phyloP scores from a whole-genome alignment of 176 grass and related monocot genomes.

The Cenchrus fungigraminus region DNA sequence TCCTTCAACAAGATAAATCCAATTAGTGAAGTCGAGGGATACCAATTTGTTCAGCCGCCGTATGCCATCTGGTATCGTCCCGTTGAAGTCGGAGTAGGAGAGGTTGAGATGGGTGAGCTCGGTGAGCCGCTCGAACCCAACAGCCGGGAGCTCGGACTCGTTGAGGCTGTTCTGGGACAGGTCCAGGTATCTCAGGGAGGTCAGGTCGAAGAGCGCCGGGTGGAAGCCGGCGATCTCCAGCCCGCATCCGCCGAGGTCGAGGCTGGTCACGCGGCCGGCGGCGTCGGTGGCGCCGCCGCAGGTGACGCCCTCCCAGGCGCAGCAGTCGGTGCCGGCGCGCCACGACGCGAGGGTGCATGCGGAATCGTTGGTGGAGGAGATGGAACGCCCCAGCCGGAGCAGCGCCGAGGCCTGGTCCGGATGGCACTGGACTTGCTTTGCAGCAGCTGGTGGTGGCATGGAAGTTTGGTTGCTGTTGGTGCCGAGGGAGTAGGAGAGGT shows the following conservation, averaged over 20 bases:
- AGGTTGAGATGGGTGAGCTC: slow-evolving; percentile 63
- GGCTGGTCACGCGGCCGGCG: slow-evolving; percentile 38
- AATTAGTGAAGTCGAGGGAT: slow-evolving; percentile 48
- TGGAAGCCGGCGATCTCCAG: slow-evolving; percentile 29
- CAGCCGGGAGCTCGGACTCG: slow-evolving; percentile 4
- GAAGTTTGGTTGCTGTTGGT: not conserved
- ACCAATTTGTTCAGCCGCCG: slow-evolving; percentile 40
- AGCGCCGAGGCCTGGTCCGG: slow-evolving; percentile 15
- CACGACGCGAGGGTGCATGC: not conserved
- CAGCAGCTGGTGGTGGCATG: not conserved
- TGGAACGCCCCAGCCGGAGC: slow-evolving; percentile 57
- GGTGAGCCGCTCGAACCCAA: slow-evolving; percentile 46
- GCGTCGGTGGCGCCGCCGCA: slow-evolving; percentile 14
- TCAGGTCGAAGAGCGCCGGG: slow-evolving; percentile 46
- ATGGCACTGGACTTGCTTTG: not conserved
- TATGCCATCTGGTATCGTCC: slow-evolving; percentile 40
- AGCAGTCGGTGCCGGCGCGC: not conserved
- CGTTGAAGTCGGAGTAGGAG: slow-evolving; percentile 43
- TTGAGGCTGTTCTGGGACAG: slow-evolving; percentile 46
- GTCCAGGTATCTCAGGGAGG: slow-evolving; percentile 38
- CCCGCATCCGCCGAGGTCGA: slow-evolving; percentile 33
- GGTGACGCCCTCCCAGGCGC: not conserved
- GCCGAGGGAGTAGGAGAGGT: not conserved
- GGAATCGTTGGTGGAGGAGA: not conserved
- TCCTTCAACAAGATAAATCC: not conserved